A percentile compares a stretch with the other conserved stretches of the same genome.
phyloP scores from a whole-genome alignment of 2,329 filamentous ascomycete species.

The Pseudocercospora fuligena region DNA sequence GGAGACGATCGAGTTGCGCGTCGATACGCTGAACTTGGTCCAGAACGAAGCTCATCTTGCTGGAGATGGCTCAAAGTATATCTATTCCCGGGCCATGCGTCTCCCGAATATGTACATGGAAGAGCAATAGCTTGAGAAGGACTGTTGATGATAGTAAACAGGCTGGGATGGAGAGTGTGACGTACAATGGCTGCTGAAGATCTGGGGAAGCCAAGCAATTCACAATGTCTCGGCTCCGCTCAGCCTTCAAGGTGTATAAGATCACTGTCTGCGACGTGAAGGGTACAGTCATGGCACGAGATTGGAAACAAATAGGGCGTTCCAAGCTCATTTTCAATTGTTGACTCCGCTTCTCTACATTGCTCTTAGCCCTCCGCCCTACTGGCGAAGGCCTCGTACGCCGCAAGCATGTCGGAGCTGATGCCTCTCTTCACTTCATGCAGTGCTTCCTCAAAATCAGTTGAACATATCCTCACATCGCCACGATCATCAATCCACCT shows the following conservation, averaged over 20 bases:
- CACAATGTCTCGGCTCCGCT: neutral
- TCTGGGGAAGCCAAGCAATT: neutral
- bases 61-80: neutral
- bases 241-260: too few relatives aligned
- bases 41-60: constrained; percentile 44
- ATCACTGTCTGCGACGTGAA: too few relatives aligned
- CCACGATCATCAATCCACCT: constrained; percentile 37
- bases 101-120: neutral
- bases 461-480: constrained; percentile 43
- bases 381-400: constrained; percentile 58
- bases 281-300: too few relatives aligned
- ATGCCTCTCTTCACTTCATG: constrained; percentile 59
- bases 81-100: neutral
- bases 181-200: neutral
- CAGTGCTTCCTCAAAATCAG: constrained; percentile 52
- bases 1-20: constrained; percentile 61
- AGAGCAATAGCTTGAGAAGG: neutral
- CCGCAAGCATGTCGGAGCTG: constrained; percentile 61
- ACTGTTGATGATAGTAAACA: too few relatives aligned
- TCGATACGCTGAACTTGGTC: constrained; percentile 62
- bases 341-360: too few relatives aligned
- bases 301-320: too few relatives aligned
- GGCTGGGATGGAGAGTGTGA: too few relatives aligned
- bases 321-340: too few relatives aligned
- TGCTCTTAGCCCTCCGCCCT: neutral